Evolutionary conservation across 768 basidiomycete species (phyloP).

Genomic region (Imleria badia): DNA sequence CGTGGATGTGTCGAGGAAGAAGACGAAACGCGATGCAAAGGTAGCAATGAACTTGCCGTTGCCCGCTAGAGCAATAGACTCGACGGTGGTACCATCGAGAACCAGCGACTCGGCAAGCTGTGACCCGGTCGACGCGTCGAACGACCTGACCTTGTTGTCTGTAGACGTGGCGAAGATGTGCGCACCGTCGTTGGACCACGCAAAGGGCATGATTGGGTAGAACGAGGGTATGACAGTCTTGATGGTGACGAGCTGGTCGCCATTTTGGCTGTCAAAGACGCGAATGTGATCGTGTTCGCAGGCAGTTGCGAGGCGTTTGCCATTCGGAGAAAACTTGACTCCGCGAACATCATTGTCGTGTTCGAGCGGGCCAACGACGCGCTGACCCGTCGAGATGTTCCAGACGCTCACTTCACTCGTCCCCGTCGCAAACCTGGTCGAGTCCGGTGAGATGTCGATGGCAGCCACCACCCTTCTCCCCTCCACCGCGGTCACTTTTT

Average conservation of each 20-base stretch:
- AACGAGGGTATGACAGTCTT: not conserved
- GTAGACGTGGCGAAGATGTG: not conserved
- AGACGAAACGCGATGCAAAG: not conserved
- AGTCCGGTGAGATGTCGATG: not conserved
- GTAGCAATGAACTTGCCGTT: not conserved
- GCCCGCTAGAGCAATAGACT: not conserved
- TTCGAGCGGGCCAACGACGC: constrained; percentile 1
- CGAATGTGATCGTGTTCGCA: not conserved
- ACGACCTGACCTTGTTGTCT: not conserved
- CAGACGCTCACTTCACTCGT: not conserved
- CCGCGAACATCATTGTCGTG: not conserved
- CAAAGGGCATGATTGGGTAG: not conserved
- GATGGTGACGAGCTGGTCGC: not conserved
- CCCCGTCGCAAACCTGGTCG: constrained; percentile 2
- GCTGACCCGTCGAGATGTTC: not conserved
- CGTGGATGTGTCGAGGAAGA: not conserved
- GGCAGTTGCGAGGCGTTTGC: not conserved
- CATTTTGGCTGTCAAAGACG: not conserved
- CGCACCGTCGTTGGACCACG: constrained; percentile 1
- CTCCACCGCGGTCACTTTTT: not conserved
- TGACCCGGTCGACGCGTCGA: not conserved
- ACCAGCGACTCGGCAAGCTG: not conserved
- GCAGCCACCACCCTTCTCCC: not conserved
- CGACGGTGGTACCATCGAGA: not conserved
- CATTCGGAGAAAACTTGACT: constrained; percentile 1